A percentile compares a stretch with the other conserved stretches of the same genome.
These are phyloP conservation scores for Sarocladiaceae sp. DNA, from an alignment of 2,329 filamentous ascomycete genomes.

Conservation along the genomic window DNA sequence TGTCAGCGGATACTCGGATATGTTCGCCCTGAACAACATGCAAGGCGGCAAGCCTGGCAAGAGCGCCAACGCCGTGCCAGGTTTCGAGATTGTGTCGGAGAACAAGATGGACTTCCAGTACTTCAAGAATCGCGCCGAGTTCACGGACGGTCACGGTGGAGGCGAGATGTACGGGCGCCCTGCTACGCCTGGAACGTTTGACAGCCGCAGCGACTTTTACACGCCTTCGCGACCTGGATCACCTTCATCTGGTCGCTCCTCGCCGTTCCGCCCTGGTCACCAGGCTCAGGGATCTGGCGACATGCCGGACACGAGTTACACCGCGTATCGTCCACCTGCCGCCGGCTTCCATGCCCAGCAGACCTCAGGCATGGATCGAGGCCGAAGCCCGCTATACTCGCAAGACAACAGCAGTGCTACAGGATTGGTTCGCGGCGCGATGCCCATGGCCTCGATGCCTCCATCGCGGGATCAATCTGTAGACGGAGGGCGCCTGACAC, in stretches of 20 bases:
- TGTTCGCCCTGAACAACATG: conserved; percentile 78
- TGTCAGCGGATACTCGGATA: conserved; percentile 73
- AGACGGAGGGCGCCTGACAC: conserved; percentile 20
- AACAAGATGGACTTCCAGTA: conserved; percentile 82
- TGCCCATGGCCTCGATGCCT: conserved; percentile 34
- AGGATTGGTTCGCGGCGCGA: conserved; percentile 47
- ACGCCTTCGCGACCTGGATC: conserved; percentile 43
- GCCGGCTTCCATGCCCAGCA: conserved; percentile 11
- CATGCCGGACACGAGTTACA: conserved; percentile 23
- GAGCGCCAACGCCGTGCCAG: conserved; percentile 43
- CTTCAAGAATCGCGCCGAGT: conserved; percentile 85
- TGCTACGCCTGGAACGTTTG: conserved; percentile 52
- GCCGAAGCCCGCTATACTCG: conserved; percentile 42
- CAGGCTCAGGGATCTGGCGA: conserved; percentile 8
- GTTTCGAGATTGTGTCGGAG: conserved; percentile 88
- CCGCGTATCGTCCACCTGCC: conserved; percentile 20
- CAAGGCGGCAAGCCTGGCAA: conserved; percentile 43
- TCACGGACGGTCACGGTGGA: conserved; percentile 80
- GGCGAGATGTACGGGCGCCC: conserved; percentile 62
- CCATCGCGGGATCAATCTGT: conserved; percentile 18
- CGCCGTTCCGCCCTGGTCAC: conserved; percentile 24
- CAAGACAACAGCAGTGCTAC: conserved; percentile 47
- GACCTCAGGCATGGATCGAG: conserved; percentile 21
- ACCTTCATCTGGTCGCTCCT: conserved; percentile 29
- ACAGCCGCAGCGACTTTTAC: conserved; percentile 28